Base-by-base conservation (phyloP, 2,329 filamentous ascomycete species). In the Fusarium sp. region DNA sequence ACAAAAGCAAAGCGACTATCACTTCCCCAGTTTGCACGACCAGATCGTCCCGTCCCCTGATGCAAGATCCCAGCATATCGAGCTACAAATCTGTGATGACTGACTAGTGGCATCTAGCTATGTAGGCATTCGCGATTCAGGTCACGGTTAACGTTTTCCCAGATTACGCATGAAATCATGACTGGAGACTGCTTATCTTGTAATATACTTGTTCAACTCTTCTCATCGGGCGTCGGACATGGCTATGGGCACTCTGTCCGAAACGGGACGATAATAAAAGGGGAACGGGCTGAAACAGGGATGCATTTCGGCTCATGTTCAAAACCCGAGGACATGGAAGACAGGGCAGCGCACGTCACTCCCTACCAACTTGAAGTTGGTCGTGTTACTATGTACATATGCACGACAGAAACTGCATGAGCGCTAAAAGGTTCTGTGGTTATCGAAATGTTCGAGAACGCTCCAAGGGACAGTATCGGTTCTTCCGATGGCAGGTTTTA, bases 31-130 rank as follows among this genome's bases (percentile, higher is more conserved):
- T 55, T 60, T 58, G 66, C 67, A 60, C 66, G 42, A 41, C 56
- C 63, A 77, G 74, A 76, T 76, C 74, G 69, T 75, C 74, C 74
- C 74, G 74, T 65, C 61, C 56, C 64, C 63, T 61, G 59, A 70
- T 72, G 72, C 66, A 60, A 75, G 74, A 76, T 76, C 74, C 50
- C 59, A 65, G 41, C 45, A 55, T 70, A 62, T 72, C 58, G 65
- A 60, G 57, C 68, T 61, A 69, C 35, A 41, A 55, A 55, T 68
- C 63, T 63, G 66, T 62, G 39, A 67, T 58, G 63, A 66, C 51
- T 26, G 48, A 28, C 39, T 47, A 35, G 65, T 68, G 63, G 39
- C 63, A 44, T 58, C 53, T 66, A 44, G 45, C 28, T 42, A 28
- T 9, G 28, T 28, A 32, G 22, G 36, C 42, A 39, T 48, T 50